Percentiles rank a stretch among this genome's conserved stretches.
Conservation (phyloP, 202 grass and related monocot species). For the Digitaria exilis region DNA sequence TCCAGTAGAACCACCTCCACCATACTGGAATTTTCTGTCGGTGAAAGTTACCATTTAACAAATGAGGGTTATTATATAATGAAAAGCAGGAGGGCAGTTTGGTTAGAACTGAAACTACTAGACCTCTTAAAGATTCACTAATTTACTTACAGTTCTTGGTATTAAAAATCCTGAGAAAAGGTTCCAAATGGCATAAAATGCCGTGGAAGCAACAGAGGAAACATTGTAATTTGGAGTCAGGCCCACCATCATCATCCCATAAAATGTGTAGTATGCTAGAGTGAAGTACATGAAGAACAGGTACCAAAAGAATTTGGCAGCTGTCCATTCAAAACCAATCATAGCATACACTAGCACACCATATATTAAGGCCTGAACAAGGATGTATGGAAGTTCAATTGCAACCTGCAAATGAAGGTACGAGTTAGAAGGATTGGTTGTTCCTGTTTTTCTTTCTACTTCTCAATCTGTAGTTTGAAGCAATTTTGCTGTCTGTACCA, state of each 20-base stretch:
- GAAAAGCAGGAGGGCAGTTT: neutral
- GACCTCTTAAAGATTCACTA: neutral
- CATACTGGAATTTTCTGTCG: constrained; percentile 75
- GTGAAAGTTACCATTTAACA: neutral
- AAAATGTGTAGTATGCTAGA: constrained; percentile 77
- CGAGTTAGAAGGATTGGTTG: constrained; percentile 13
- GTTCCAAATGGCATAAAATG: constrained; percentile 75
- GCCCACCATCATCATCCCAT: constrained; percentile 76
- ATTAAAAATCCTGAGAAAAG: constrained; percentile 76
- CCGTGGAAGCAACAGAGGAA: constrained; percentile 61
- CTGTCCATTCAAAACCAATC: constrained; percentile 79
- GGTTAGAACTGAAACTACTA: neutral
- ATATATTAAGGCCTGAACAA: constrained; percentile 69
- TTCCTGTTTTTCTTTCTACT: neutral
- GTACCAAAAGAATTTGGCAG: constrained; percentile 75
- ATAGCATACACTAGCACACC: constrained; percentile 66
- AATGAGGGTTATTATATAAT: neutral
- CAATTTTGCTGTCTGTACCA: neutral
- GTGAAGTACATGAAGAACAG: constrained; percentile 90
- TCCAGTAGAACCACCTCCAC: constrained; percentile 88
- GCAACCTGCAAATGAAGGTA: constrained; percentile 50
- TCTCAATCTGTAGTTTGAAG: neutral
- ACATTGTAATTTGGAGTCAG: constrained; percentile 69
- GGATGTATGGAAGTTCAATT: constrained; percentile 77
- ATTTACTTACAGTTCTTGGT: constrained; percentile 64